Conservation (phyloP, 225 moss, liverwort and hornwort species). For the Asterella californica region DNA sequence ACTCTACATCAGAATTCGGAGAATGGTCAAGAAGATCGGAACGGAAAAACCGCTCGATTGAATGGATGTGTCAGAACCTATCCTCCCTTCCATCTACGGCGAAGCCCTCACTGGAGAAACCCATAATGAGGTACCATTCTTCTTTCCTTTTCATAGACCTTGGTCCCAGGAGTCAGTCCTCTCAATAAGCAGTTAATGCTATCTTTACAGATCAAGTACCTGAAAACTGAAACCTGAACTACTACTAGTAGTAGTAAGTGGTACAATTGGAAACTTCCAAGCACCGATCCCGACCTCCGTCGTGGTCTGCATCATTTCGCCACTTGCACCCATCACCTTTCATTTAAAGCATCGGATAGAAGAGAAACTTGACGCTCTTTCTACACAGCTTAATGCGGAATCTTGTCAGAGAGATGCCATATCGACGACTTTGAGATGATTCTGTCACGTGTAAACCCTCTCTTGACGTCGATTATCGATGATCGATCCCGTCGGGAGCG, state of each 20-base stretch:
- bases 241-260: slow-evolving; percentile 1
- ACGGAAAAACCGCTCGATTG: neutral
- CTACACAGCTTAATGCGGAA: neutral
- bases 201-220: neutral
- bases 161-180: neutral
- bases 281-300: slow-evolving; percentile 5
- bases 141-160: neutral
- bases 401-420: neutral
- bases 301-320: slow-evolving; percentile 17
- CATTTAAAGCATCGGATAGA: neutral
- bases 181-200: neutral
- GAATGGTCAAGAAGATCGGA: neutral
- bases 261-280: slow-evolving; percentile 16
- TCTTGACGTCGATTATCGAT: neutral
- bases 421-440: neutral
- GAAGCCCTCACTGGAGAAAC: neutral
- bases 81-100: neutral
- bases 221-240: neutral
- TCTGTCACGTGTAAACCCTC: neutral
- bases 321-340: neutral
- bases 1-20: neutral
- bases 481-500: neutral
- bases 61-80: slow-evolving; percentile 1
- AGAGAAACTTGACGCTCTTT: neutral
- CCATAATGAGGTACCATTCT: neutral